Base-by-base conservation (phyloP, 2,329 filamentous ascomycete genomes). In the Tolypocladium ophioglossoides region DNA sequence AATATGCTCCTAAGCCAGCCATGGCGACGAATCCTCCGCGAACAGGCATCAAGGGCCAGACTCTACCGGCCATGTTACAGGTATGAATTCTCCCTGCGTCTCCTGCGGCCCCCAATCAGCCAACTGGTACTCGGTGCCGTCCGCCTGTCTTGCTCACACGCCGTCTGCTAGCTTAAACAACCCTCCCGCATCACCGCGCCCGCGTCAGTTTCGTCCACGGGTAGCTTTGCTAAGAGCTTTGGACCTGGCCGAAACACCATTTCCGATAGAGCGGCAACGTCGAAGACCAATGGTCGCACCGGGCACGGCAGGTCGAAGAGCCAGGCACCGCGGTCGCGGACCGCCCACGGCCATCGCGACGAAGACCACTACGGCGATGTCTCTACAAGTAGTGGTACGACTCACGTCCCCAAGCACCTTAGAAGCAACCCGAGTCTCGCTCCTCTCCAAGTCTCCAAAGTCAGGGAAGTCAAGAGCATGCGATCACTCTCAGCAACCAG, bases 191-290 rank as follows among this genome's bases (percentile, higher is more conserved):
- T 70, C 61, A 70, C 68, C 50, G 70, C 72, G 50, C 60, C 52
- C 30, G 48, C 58, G 10, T 50, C 61, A 46, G 53, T 50, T 22
- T 24, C 63, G 27, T 62, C 68, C 6, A 71, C 72, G 52, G 75
- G 71, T 58, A 75, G 72, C 57, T 83, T 84, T 58, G 75, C 79
- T 16, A 79, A 75, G 57, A 85, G 80, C 61, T 67, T 83, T 32
- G 82, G 83, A 1, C 74, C 77, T 14, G 75, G 74, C 16, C 77
- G 82, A 58, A 73, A 78, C 16, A 68, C 72, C 7, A 59, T 69
- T 6, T 62, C 70, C 56, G 69, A 74, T 66, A 78, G 80, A 53
- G 74, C 79, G 57, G 75, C 79, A 8, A 73, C 81, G 38, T 70
- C 80, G 59, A 70, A 72, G 27, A 73, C 69, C 49, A 70, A 64